Conservation (phyloP, 306 rosid genomes). For the Oxytropis ochrocephala region DNA sequence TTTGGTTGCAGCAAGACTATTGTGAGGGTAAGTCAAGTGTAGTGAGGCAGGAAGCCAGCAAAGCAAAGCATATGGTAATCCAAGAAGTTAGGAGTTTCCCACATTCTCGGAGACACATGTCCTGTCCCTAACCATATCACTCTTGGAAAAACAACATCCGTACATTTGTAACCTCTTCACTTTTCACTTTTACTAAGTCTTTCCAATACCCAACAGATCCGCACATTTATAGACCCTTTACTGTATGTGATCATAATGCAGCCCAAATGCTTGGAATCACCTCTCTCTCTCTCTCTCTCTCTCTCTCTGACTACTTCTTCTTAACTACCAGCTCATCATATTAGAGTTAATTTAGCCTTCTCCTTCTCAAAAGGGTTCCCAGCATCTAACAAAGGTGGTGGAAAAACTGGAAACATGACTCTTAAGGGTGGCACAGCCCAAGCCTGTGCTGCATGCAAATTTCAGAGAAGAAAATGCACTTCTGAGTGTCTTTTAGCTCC, state of each 20-base stretch:
- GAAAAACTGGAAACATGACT: slow-evolving; percentile 45
- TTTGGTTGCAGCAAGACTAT: background rate
- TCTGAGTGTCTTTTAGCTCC: slow-evolving; percentile 62
- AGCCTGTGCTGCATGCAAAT: slow-evolving; percentile 79
- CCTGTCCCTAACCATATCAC: slow-evolving; percentile 17
- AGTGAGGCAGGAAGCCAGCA: background rate
- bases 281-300: background rate
- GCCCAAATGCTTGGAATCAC: background rate
- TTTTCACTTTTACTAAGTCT: slow-evolving; percentile 43
- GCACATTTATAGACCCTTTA: slow-evolving; percentile 17
- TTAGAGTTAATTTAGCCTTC: background rate
- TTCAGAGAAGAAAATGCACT: slow-evolving; percentile 61
- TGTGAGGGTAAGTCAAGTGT: too few relatives aligned
- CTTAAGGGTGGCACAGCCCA: slow-evolving; percentile 62
- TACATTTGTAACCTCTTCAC: slow-evolving; percentile 6
- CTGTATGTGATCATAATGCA: slow-evolving; percentile 9
- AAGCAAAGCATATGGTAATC: slow-evolving; percentile 16
- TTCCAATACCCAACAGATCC: slow-evolving; percentile 23
- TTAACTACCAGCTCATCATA: background rate
- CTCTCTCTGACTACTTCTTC: slow-evolving; percentile 9
- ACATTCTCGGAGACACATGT: slow-evolving; percentile 18
- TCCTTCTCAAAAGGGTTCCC: background rate
- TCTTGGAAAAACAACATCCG: slow-evolving; percentile 17
- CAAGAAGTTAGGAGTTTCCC: slow-evolving; percentile 25
- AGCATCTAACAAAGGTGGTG: slow-evolving; percentile 14